Percentiles rank a stretch among this genome's conserved stretches.
Conservation (phyloP, 2,329 filamentous ascomycete genomes). For the Stylonectria norvegica region DNA sequence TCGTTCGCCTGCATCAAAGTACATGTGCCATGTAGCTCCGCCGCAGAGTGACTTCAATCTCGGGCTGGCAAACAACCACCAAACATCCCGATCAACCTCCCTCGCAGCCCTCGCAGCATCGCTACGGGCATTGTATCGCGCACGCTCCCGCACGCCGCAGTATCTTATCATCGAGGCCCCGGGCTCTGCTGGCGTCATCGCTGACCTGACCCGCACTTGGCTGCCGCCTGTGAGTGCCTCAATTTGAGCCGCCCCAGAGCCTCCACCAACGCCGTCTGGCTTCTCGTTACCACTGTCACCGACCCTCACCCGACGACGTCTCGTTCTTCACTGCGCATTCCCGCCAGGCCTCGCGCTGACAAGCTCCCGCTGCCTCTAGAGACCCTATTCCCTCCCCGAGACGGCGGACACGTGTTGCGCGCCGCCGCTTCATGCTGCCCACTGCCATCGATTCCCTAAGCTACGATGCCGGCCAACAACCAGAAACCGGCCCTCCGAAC, state of each 20-base stretch:
- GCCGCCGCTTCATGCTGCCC: slow-evolving; percentile 39
- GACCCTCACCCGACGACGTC: slow-evolving; percentile 15
- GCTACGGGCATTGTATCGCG: slow-evolving; percentile 8
- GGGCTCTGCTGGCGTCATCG: slow-evolving; percentile 35
- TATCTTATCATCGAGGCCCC: slow-evolving; percentile 16
- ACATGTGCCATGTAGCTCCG: slow-evolving; percentile 33
- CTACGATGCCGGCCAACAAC: slow-evolving; percentile 51
- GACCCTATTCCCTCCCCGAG: slow-evolving; percentile 14
- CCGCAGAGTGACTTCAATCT: slow-evolving; percentile 33
- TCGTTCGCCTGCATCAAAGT: slow-evolving; percentile 32
- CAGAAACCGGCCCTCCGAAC: slow-evolving; percentile 47
- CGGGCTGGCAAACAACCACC: slow-evolving; percentile 18
- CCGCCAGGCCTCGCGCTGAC: slow-evolving; percentile 19
- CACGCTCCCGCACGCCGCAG: slow-evolving; percentile 12
- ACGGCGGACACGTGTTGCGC: slow-evolving; percentile 29
- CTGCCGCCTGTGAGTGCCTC: slow-evolving; percentile 34
- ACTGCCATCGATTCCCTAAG: slow-evolving; percentile 33
- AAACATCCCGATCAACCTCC: slow-evolving; percentile 8
- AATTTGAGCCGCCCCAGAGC: slow-evolving; percentile 33
- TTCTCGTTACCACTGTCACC: slow-evolving; percentile 17
- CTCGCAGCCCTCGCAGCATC: too few species aligned
- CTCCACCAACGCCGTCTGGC: slow-evolving; percentile 22
- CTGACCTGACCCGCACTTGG: slow-evolving; percentile 38
- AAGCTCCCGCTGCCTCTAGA: slow-evolving; percentile 18
- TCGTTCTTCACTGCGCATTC: slow-evolving; percentile 19